Conservation (phyloP, 805 yeast genomes). For the Pichia exigua region DNA sequence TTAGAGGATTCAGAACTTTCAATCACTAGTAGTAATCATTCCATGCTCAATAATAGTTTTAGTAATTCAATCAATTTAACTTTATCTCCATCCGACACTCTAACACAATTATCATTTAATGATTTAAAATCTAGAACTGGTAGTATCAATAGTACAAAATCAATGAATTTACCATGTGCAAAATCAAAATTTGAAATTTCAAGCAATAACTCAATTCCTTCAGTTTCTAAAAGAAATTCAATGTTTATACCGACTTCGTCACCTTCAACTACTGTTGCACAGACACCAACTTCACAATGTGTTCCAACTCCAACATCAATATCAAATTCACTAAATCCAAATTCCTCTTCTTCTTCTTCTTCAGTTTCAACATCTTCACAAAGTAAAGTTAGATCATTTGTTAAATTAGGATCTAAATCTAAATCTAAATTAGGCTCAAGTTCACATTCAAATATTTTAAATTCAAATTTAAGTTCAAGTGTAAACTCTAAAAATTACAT, state of each 20-base stretch:
- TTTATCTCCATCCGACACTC: not conserved
- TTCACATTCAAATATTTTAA: not conserved
- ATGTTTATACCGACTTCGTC: not conserved
- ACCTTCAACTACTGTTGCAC: not conserved
- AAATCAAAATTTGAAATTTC: not conserved
- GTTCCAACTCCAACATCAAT: not conserved
- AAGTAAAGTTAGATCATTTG: slow-evolving; percentile 7
- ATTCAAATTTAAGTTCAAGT: not conserved
- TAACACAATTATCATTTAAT: not conserved
- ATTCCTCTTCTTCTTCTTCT: not conserved
- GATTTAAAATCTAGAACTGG: not conserved
- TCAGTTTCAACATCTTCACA: not conserved
- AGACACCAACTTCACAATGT: not conserved
- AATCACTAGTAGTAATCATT: not conserved
- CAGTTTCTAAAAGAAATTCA: not conserved
- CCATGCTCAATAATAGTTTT: not conserved
- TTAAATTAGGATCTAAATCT: slow-evolving; percentile 9
- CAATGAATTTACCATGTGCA: not conserved
- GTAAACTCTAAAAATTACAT: not conserved
- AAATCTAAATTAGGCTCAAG: not conserved
- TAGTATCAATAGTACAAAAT: not conserved
- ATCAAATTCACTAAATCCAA: not conserved
- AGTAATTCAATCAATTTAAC: not conserved
- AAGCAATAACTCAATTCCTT: not conserved
- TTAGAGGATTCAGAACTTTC: not conserved